Evolutionary conservation across 257 asterid species (phyloP).

Genomic region (Przewalskia tangutica): DNA sequence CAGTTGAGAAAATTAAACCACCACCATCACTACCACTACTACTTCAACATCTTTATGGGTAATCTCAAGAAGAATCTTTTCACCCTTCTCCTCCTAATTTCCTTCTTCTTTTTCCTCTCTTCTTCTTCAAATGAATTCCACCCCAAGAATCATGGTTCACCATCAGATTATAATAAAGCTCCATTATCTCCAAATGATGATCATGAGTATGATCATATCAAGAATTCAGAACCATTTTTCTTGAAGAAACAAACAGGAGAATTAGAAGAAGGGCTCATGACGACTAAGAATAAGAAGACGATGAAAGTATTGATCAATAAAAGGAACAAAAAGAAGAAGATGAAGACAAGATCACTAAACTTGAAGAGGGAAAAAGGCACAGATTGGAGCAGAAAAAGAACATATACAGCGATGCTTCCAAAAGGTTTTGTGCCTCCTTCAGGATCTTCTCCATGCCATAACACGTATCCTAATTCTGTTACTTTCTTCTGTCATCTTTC

Average conservation of each 20-base stretch:
- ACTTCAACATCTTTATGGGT: conserved; percentile 4
- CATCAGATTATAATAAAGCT: neutral
- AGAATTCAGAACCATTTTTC: conserved; percentile 16
- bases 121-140: neutral
- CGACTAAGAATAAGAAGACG: neutral
- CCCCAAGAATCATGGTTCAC: neutral
- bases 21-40: neutral
- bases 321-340: conserved; percentile 8
- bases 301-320: conserved; percentile 8
- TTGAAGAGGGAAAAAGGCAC: neutral
- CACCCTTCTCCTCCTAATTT: conserved; percentile 9
- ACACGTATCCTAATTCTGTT: conserved; percentile 41
- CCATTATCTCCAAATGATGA: neutral
- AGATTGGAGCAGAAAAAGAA: conserved; percentile 12
- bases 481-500: conserved; percentile 46
- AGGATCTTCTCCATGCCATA: conserved; percentile 69
- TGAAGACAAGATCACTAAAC: neutral
- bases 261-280: neutral
- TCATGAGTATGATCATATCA: neutral
- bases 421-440: conserved; percentile 81
- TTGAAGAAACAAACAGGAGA: conserved; percentile 1
- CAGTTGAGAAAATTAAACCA: neutral
- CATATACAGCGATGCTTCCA: conserved; percentile 66
- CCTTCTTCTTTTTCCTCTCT: conserved; percentile 13
- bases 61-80: neutral